These are phyloP conservation scores for Lagenidium sp. DNA, from an alignment of 352 stramenopile genomes.

Conservation along the genomic window DNA sequence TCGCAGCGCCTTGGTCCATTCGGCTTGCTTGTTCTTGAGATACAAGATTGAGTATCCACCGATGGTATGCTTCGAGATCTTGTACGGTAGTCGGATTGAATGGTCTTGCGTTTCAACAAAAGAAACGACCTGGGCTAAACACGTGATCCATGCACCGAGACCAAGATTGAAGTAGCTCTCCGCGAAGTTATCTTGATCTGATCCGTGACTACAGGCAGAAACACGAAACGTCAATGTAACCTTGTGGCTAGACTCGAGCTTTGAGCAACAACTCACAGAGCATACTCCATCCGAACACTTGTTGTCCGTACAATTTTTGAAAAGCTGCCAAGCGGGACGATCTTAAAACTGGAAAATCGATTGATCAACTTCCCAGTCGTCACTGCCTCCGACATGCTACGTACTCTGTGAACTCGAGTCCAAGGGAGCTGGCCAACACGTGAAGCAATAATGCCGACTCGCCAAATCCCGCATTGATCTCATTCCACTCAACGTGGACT, in stretches of 20 bases:
- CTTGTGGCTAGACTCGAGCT: too few relatives aligned
- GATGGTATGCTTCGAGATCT: slow-evolving; percentile 65
- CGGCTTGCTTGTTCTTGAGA: slow-evolving; percentile 69
- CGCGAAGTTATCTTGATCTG: slow-evolving; percentile 74
- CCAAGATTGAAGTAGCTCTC: slow-evolving; percentile 85
- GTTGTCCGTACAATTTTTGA: slow-evolving; percentile 80
- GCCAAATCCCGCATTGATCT: slow-evolving; percentile 80
- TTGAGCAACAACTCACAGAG: slow-evolving; percentile 53
- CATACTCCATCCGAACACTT: slow-evolving; percentile 76
- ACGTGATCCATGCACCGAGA: slow-evolving; percentile 71
- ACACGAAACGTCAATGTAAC: too few relatives aligned
- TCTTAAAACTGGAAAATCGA: slow-evolving; percentile 78
- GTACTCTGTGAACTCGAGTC: slow-evolving; percentile 62
- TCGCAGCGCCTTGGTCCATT: slow-evolving; percentile 68
- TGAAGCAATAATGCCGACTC: slow-evolving; percentile 63
- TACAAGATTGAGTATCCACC: slow-evolving; percentile 63
- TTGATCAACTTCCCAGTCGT: too few relatives aligned
- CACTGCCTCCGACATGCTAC: too few relatives aligned
- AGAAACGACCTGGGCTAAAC: slow-evolving; percentile 54
- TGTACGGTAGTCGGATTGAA: slow-evolving; percentile 69
- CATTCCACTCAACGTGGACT: slow-evolving; percentile 75
- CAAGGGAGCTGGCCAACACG: slow-evolving; percentile 46
- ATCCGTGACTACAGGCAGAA: slow-evolving; percentile 80
- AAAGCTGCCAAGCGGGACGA: slow-evolving; percentile 80
- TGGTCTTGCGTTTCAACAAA: slow-evolving; percentile 44